Percentiles rank a stretch among this genome's conserved stretches.
Conservation (phyloP, 1,284 basidiomycete genomes). For the Tilletia horrida region DNA sequence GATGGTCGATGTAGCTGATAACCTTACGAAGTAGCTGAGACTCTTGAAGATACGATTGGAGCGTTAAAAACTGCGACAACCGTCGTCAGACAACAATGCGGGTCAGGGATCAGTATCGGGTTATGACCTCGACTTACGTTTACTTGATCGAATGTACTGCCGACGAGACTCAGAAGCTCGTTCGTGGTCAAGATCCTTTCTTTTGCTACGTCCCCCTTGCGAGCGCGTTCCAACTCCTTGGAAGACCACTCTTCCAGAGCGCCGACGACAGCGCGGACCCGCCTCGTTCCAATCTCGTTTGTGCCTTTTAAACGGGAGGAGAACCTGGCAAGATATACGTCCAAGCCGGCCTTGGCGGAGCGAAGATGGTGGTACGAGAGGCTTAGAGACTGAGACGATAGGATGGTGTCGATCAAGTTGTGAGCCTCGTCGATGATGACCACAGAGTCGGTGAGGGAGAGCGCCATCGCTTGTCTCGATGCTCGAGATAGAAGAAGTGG, state of each 20-base stretch:
- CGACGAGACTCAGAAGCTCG: conserved; percentile 67
- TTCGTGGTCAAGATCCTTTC: conserved; percentile 66
- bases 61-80: conserved; percentile 59
- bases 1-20: conserved; percentile 16
- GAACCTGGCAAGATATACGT: conserved; percentile 75
- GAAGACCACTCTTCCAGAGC: background rate
- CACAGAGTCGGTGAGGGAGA: conserved; percentile 68
- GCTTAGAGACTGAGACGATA: conserved; percentile 75
- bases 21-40: conserved; percentile 71
- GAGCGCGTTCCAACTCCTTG: conserved; percentile 6
- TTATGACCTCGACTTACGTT: conserved; percentile 61
- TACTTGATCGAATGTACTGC: conserved; percentile 66
- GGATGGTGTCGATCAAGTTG: conserved; percentile 69
- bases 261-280: background rate
- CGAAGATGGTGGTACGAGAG: conserved; percentile 65
- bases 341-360: conserved; percentile 72
- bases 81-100: background rate
- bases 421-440: conserved; percentile 95
- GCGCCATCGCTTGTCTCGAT: conserved; percentile 80
- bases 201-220: background rate
- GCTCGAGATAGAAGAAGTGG: conserved; percentile 82
- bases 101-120: background rate
- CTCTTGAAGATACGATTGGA: conserved; percentile 75
- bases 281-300: conserved; percentile 60
- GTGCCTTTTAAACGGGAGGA: conserved; percentile 68